A percentile compares a stretch with the other conserved stretches of the same genome.
phyloP scores from a whole-genome alignment of 257 asterid species.

The Cordia subcordata region DNA sequence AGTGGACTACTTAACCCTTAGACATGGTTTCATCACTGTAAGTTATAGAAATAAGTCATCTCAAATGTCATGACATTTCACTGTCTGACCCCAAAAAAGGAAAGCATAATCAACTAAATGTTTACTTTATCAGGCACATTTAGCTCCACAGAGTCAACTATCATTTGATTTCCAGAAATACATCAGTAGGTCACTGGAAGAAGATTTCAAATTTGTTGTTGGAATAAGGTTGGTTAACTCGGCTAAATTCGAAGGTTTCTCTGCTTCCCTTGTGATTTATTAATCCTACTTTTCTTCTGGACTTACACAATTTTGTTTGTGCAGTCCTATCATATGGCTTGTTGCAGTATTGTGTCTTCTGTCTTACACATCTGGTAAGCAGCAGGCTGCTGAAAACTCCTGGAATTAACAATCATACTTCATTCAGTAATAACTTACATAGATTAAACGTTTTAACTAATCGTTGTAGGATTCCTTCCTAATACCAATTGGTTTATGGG shows the following conservation, averaged over 20 bases:
- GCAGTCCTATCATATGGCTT: constrained; percentile 64
- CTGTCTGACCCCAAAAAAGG: too few relatives aligned
- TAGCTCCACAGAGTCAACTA: constrained; percentile 77
- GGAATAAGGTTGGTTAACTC: constrained; percentile 45
- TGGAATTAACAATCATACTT: too few relatives aligned
- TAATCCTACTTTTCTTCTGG: neutral
- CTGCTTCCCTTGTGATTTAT: too few relatives aligned
- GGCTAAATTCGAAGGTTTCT: constrained; percentile 6
- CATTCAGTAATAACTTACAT: too few relatives aligned
- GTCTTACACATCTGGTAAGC: constrained; percentile 54
- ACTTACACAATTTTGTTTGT: constrained; percentile 1
- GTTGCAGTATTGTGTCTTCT: constrained; percentile 56
- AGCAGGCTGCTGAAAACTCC: too few relatives aligned
- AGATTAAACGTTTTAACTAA: too few relatives aligned
- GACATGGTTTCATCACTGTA: constrained; percentile 93
- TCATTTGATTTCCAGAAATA: constrained; percentile 74
- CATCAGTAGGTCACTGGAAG: constrained; percentile 80
- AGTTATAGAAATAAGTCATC: neutral
- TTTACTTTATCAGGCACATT: constrained; percentile 59
- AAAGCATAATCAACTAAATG: neutral
- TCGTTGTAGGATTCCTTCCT: too few relatives aligned
- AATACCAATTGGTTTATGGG: too few relatives aligned
- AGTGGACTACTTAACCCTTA: constrained; percentile 77
- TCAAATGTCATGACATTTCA: too few relatives aligned
- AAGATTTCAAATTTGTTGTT: constrained; percentile 65